phyloP scores from a whole-genome alignment of 83 land plant species.

The Diphasiastrum complanatum region DNA sequence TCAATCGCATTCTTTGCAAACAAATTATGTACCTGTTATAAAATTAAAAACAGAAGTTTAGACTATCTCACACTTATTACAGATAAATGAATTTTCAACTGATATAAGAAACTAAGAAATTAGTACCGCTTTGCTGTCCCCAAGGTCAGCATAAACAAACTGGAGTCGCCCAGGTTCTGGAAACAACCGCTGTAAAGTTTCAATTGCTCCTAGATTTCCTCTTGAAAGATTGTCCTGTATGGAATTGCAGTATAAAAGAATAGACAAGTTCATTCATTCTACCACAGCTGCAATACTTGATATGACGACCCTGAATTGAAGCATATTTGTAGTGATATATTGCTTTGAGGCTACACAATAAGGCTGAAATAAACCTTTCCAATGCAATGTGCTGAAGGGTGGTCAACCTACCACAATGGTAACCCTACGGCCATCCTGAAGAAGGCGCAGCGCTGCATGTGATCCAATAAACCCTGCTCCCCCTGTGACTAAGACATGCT shows the following conservation, averaged over 20 bases:
- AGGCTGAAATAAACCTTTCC: neutral
- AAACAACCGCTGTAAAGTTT: conserved; percentile 63
- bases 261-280: neutral
- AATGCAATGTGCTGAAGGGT: neutral
- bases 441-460: conserved; percentile 77
- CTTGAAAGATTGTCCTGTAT: conserved; percentile 88
- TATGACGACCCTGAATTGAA: neutral
- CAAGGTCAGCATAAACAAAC: conserved; percentile 83
- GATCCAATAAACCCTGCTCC: conserved; percentile 98
- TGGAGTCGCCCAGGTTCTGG: conserved; percentile 86
- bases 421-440: conserved; percentile 70
- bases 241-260: neutral
- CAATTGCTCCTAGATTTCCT: conserved; percentile 83
- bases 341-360: too few species aligned
- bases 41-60: conserved; percentile 14
- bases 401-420: conserved; percentile 68
- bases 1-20: conserved; percentile 41
- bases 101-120: neutral
- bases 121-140: conserved; percentile 76
- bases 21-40: conserved; percentile 34
- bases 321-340: too few species aligned
- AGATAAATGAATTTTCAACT: neutral
- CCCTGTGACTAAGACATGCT: conserved; percentile 90
- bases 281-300: neutral
- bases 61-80: neutral